Evolutionary conservation across 1,139 yeast species (phyloP).

Genomic region (Nakaseomyces kungkrabaensis): DNA sequence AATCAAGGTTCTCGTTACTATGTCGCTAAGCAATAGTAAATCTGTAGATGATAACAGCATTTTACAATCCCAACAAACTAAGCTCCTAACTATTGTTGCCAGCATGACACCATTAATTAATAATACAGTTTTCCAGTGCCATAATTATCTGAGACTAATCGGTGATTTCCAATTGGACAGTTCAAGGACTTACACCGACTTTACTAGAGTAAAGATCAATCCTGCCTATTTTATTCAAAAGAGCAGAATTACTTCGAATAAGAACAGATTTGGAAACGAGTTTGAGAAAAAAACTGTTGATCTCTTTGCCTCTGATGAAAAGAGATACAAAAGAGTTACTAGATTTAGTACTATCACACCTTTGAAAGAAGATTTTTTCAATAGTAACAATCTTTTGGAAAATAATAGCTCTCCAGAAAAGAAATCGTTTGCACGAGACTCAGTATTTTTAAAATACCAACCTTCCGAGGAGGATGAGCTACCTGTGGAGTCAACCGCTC

Average conservation of each 20-base stretch:
- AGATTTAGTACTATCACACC: conserved; percentile 1
- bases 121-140: conserved; percentile 39
- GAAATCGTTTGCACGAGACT: conserved; percentile 37
- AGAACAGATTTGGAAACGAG: conserved; percentile 29
- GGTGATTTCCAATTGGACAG: conserved; percentile 66
- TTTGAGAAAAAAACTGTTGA: conserved; percentile 4
- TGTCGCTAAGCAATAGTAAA: conserved; percentile 33
- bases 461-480: conserved; percentile 18
- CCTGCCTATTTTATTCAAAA: conserved; percentile 52
- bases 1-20: conserved; percentile 52
- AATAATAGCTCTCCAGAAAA: conserved; percentile 40
- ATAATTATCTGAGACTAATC: conserved; percentile 41
- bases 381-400: conserved; percentile 15
- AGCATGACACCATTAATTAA: conserved; percentile 54
- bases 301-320: conserved; percentile 16
- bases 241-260: conserved; percentile 55
- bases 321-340: conserved; percentile 11
- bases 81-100: conserved; percentile 48
- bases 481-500: conserved; percentile 4
- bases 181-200: conserved; percentile 67
- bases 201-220: conserved; percentile 45
- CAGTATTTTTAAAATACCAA: conserved; percentile 30
- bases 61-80: conserved; percentile 45
- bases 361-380: not conserved
- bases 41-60: conserved; percentile 35